Percentiles rank a stretch among this genome's conserved stretches.
Conservation (phyloP, 768 basidiomycete species). For the Pholiota molesta region DNA sequence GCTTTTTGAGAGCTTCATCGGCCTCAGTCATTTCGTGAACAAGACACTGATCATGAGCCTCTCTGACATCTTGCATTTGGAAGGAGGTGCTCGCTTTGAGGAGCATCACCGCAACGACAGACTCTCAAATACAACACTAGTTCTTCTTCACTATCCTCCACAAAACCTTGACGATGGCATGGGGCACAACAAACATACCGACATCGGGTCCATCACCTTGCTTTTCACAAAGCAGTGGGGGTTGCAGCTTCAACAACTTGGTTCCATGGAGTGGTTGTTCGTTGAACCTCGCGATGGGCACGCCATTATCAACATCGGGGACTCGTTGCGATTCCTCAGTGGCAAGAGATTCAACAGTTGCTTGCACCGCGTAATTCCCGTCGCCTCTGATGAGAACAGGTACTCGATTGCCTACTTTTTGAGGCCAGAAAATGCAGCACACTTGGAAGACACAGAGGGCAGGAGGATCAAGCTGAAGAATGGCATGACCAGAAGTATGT, state of each 20-base stretch:
- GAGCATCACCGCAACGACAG: constrained; percentile 11
- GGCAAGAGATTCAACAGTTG: constrained; percentile 14
- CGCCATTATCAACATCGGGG: constrained; percentile 12
- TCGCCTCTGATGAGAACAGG: constrained; percentile 11
- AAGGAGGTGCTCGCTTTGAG: constrained; percentile 7
- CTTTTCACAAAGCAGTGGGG: constrained; percentile 16
- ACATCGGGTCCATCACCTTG: constrained; percentile 11
- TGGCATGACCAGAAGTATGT: constrained; percentile 16
- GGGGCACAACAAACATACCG: constrained; percentile 15
- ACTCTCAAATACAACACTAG: constrained; percentile 12
- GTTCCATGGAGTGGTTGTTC: constrained; percentile 5
- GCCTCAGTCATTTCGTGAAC: constrained; percentile 11
- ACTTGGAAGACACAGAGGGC: constrained; percentile 10
- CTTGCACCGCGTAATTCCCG: constrained; percentile 13
- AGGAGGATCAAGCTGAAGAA: constrained; percentile 9
- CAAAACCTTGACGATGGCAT: constrained; percentile 9
- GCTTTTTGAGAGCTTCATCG: constrained; percentile 14
- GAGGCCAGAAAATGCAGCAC: constrained; percentile 13
- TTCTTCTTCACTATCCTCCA: constrained; percentile 13
- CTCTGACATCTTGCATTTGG: constrained; percentile 3
- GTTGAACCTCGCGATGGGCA: constrained; percentile 13
- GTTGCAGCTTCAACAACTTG: constrained; percentile 12
- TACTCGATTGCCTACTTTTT: constrained; percentile 16
- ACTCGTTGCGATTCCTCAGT: constrained; percentile 14
- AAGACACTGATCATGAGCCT: constrained; percentile 11